These are phyloP conservation scores for Seiridium cupressi DNA, from an alignment of 2,329 filamentous ascomycete species.

Conservation along the genomic window DNA sequence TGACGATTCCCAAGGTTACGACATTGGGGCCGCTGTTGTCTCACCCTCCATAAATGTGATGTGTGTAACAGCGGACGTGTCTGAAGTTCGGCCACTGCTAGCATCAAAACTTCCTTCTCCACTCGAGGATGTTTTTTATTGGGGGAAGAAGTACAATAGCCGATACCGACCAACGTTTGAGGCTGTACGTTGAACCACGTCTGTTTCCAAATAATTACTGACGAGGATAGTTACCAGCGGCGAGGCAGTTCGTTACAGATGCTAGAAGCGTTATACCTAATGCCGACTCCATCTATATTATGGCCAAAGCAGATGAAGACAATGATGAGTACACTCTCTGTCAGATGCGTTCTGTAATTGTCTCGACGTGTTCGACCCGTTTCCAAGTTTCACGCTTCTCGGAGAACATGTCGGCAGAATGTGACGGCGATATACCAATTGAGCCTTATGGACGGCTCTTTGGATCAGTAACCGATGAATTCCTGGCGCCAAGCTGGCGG, in stretches of 20 bases:
- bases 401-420: not conserved
- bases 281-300: not conserved
- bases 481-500: not conserved
- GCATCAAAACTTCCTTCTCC: not conserved
- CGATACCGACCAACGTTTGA: not conserved
- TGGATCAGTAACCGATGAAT: no score
- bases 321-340: not conserved
- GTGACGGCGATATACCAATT: not conserved
- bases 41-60: not conserved
- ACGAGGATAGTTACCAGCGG: not conserved
- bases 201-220: not conserved
- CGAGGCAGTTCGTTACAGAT: not conserved
- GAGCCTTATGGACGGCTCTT: no score
- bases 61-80: not conserved
- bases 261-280: not conserved
- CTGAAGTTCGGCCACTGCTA: not conserved
- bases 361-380: not conserved
- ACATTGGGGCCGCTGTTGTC: not conserved
- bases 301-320: not conserved
- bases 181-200: not conserved
- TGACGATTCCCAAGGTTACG: not conserved
- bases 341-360: not conserved
- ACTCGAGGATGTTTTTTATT: not conserved
- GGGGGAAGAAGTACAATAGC: constrained; percentile 1
- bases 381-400: not conserved